These are phyloP conservation scores for Claviceps monticola DNA, from an alignment of 2,329 filamentous ascomycete genomes.

Conservation along the genomic window DNA sequence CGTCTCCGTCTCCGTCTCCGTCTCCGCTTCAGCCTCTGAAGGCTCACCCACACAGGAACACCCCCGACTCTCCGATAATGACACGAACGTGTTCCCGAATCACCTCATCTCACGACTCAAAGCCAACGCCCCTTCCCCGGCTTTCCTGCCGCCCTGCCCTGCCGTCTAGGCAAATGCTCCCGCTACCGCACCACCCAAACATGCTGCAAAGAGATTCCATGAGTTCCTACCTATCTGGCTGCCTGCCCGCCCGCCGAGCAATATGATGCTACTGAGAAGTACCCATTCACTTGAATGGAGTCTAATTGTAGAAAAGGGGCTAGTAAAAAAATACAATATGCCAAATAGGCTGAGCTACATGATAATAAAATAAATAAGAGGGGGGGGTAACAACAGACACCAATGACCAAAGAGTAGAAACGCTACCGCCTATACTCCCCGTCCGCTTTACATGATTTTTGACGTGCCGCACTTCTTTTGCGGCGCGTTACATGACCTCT, in stretches of 20 bases:
- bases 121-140: no score
- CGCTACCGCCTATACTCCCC: constrained; percentile 25
- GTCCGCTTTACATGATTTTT: constrained; percentile 30
- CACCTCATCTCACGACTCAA: no score
- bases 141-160: no score
- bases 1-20: no score
- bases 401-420: constrained; percentile 10
- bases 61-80: no score
- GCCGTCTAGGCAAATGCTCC: no score
- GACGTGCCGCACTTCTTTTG: constrained; percentile 17
- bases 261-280: neutral
- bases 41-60: no score
- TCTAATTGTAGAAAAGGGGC: constrained; percentile 5
- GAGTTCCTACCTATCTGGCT: neutral
- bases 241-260: neutral
- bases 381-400: constrained; percentile 8
- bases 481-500: constrained; percentile 27
- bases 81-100: no score
- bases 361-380: constrained; percentile 8
- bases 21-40: no score
- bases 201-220: neutral
- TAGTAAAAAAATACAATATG: neutral
- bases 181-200: neutral
- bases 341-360: constrained; percentile 6
- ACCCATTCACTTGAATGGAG: constrained; percentile 23